Base-by-base conservation (phyloP, 2,329 filamentous ascomycete species). In the Chaetothyriales sp. region DNA sequence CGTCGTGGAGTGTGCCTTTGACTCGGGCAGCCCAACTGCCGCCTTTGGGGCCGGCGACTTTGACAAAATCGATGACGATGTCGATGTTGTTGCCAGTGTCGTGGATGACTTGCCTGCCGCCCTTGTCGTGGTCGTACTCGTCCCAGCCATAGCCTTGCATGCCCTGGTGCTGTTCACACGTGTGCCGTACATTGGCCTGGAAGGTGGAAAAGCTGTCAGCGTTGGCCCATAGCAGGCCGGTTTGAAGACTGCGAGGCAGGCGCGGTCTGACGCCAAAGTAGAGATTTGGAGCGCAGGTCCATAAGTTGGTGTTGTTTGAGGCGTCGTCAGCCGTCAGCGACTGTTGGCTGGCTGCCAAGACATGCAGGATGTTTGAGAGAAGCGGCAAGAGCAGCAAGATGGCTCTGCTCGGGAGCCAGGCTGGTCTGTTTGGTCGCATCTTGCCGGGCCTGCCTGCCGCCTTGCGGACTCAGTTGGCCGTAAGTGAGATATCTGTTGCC, bases 61-160 rank as follows among this genome's bases (percentile, higher is more conserved):
- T 98, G 64, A 95, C 81, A 69, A 97, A 95, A 49, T 87, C 86
- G 44, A 90, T 95, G 7, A 86, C 94, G 56, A 98, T 78, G 69
- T 97, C 89, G 59, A 98, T 77, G 52, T 78, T 79, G 69, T 98
- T 98, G 47, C 80, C 84, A 50, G 83, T 82, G 67, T 98, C 92
- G 64, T 94, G 88, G 54, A 98, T 90, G 0, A 85, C 86, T 69
- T 98, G 88, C 19, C 86, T 76, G 51, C 92, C 92, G 56, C 92
- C 92, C 52, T 77, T 84, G 53, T 92, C 78, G 19, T 89, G 83
- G 69, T 98, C 92, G 67, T 94, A 98, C 66, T 94, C 87, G 63
- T 97, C 89, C 92, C 92, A 98, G 56, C 92, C 92, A 67, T 98
- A 98, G 51, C 90, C 90, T 47, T 81, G 85, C 77, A 98, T 94